phyloP scores from a whole-genome alignment of 495 filamentous ascomycete species.

The Trichoderma orchidacearum region DNA sequence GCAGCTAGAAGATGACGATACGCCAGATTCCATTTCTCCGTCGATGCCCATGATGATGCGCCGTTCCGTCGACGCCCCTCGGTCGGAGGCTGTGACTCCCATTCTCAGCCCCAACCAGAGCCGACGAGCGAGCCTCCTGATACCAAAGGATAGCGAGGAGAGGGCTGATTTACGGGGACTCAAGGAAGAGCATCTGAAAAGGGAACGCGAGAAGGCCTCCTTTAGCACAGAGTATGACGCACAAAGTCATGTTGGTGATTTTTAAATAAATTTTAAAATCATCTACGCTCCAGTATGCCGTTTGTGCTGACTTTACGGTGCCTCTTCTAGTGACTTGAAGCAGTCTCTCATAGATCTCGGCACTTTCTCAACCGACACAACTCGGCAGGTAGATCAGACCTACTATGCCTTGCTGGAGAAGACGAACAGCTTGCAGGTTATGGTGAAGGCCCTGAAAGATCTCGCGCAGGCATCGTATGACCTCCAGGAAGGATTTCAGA shows the following conservation, averaged over 20 bases:
- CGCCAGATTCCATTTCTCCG: no score
- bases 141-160: constrained; percentile 13
- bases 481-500: constrained; percentile 47
- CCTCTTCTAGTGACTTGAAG: constrained; percentile 20
- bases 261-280: no score
- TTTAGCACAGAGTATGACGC: constrained; percentile 28
- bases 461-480: constrained; percentile 48
- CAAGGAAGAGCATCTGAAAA: constrained; percentile 15
- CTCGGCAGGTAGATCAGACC: constrained; percentile 65
- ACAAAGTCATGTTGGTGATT: neutral
- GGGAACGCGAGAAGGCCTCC: constrained; percentile 15
- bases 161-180: neutral
- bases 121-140: constrained; percentile 23
- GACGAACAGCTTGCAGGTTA: constrained; percentile 51
- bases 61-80: constrained; percentile 21
- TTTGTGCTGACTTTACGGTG: neutral
- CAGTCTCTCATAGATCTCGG: constrained; percentile 28
- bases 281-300: no score
- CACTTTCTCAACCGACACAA: constrained; percentile 39
- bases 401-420: constrained; percentile 79
- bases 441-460: constrained; percentile 53
- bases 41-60: constrained; percentile 15
- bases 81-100: constrained; percentile 29
- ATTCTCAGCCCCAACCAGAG: constrained; percentile 26
- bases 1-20: constrained; percentile 23